A percentile compares a stretch with the other conserved stretches of the same genome.
These are phyloP conservation scores for Oligophagozyma castellii DNA, from an alignment of 1,139 yeast genomes.

Conservation along the genomic window DNA sequence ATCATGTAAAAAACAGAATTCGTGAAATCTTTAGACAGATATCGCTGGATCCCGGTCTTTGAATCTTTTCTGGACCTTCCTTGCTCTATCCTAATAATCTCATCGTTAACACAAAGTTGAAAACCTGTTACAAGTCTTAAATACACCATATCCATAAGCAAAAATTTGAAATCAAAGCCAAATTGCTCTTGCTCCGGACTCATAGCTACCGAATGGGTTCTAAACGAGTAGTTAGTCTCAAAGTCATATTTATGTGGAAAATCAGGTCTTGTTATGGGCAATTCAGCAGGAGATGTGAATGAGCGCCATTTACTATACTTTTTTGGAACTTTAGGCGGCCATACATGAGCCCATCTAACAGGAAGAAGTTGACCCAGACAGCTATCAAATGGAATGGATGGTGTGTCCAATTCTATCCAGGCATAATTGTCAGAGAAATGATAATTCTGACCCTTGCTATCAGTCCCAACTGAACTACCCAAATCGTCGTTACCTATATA, in stretches of 20 bases:
- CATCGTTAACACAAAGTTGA: constrained; percentile 69
- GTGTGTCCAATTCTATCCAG: constrained; percentile 61
- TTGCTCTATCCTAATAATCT: constrained; percentile 52
- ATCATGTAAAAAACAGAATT: constrained; percentile 55
- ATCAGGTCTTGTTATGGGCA: constrained; percentile 66
- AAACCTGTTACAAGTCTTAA: constrained; percentile 74
- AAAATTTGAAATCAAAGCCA: constrained; percentile 38
- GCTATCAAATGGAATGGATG: constrained; percentile 41
- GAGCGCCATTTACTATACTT: constrained; percentile 85
- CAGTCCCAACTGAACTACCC: no score
- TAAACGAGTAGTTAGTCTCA: constrained; percentile 42
- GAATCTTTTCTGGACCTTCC: constrained; percentile 27
- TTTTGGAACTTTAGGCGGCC: constrained; percentile 54
- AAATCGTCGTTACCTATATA: no score
- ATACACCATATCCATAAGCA: constrained; percentile 81
- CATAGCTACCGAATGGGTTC: constrained; percentile 29
- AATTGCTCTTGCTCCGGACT: constrained; percentile 26
- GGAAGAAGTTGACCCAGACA: constrained; percentile 21
- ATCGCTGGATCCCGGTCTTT: constrained; percentile 16
- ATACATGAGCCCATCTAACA: constrained; percentile 81
- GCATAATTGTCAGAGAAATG: constrained; percentile 17
- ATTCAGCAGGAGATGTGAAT: constrained; percentile 80
- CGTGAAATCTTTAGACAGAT: constrained; percentile 27
- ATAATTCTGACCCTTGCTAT: constrained; percentile 3
- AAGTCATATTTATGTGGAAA: constrained; percentile 64